Evolutionary conservation across 495 filamentous ascomycete species (phyloP), one percentile per base, ranked within the genome.

Genomic region (Cercophora samala): DNA sequence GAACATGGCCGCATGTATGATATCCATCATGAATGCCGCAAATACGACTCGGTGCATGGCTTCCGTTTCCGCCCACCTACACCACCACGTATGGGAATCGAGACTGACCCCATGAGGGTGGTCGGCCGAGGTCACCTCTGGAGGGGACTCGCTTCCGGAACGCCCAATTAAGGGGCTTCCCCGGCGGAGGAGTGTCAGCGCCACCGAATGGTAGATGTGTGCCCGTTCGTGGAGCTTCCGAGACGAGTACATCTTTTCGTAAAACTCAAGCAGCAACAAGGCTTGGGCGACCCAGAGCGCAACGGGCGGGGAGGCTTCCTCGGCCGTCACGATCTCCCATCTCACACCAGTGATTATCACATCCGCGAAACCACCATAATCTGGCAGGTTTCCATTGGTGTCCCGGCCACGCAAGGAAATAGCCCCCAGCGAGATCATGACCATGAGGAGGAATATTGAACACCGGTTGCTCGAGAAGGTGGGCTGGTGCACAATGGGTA

Each of bases 1-100:
- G 71, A 98, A 99, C 91, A 99, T 97, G 19, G 92, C 97, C 11
- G 94, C 93, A 75, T 99, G 95, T 15, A 92, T 91, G 9, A 93
- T 91, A 74, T 99, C 95, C 69, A 97, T 86, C 66, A 98, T 91
- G 75, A 97, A 99, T 3, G 95, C 94, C 1, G 91, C 95, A 79
- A 97, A 99, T 0, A 94, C 95, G 1, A 91, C 92, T 52, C 95
- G 87, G 61, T 93, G 87, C 64, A 93, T 97, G 2, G 94, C 91
- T 75, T 99, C 95, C 5, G 91, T 92, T 29, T 92, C 91, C 64
- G 97, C 95, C 95, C 95, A 99, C 61, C 93, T 89, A 66, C 90
- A 88, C 95, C 95, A 99, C 79, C 90, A 94, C 58, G 94, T 91
- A 63, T 96, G 92, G 0, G 88, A 87, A 51, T 89, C 90, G 21